phyloP scores from a whole-genome alignment of 805 yeast species.

The Cyberlindnera japonica region DNA sequence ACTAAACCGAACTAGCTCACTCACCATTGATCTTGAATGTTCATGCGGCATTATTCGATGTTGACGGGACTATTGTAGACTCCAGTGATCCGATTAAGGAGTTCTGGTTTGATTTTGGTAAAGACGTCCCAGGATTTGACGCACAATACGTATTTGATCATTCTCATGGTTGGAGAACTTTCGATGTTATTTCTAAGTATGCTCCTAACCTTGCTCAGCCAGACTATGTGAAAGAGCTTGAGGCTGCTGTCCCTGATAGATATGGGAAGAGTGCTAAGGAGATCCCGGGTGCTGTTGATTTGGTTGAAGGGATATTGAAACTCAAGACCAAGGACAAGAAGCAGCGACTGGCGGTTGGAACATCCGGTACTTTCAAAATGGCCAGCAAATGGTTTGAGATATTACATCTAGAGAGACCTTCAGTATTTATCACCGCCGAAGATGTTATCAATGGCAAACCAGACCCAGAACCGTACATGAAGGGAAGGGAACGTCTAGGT shows the following conservation, averaged over 20 bases:
- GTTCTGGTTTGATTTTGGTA: slow-evolving; percentile 74
- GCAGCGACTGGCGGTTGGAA: slow-evolving; percentile 76
- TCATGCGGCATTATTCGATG: slow-evolving; percentile 64
- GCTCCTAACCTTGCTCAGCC: slow-evolving; percentile 68
- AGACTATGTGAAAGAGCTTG: slow-evolving; percentile 61
- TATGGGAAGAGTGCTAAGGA: slow-evolving; percentile 71
- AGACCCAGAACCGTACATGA: slow-evolving; percentile 75
- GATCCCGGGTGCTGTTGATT: slow-evolving; percentile 69
- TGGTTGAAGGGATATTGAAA: slow-evolving; percentile 43
- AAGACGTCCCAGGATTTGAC: slow-evolving; percentile 62
- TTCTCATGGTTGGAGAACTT: slow-evolving; percentile 80
- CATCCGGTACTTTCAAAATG: slow-evolving; percentile 75
- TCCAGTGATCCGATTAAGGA: slow-evolving; percentile 77
- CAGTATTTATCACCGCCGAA: slow-evolving; percentile 77
- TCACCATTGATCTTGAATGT: slow-evolving; percentile 29
- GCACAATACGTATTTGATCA: slow-evolving; percentile 69
- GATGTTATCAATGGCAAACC: slow-evolving; percentile 81
- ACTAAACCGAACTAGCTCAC: slow-evolving; percentile 1
- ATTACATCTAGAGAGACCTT: slow-evolving; percentile 57
- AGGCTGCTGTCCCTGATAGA: slow-evolving; percentile 65
- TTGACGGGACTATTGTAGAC: slow-evolving; percentile 82
- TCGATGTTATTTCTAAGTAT: slow-evolving; percentile 67
- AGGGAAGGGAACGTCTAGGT: slow-evolving; percentile 44
- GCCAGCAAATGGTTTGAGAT: slow-evolving; percentile 77
- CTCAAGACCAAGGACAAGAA: slow-evolving; percentile 37